Evolutionary conservation across 192 early-diverging fungal species (phyloP).

Genomic region (Endogone sp.): DNA sequence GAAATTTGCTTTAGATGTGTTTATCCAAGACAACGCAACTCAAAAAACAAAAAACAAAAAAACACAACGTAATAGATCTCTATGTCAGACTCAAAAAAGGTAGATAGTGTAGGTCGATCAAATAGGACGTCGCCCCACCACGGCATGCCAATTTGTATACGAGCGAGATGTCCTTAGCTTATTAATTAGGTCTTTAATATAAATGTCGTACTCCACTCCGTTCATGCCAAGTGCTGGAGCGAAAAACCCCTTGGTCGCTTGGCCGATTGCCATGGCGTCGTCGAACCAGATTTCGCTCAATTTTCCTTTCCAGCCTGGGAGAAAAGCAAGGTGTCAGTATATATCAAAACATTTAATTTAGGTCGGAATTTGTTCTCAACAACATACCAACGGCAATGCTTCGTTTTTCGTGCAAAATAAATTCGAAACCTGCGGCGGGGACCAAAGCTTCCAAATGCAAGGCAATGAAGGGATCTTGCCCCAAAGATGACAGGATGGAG

Average conservation of each 20-base stretch:
- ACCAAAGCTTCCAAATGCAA: background rate
- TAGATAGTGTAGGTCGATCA: too few species aligned
- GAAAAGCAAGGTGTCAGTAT: background rate
- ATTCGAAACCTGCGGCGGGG: background rate
- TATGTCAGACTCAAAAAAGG: too few species aligned
- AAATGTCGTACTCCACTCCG: background rate
- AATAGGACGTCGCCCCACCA: background rate
- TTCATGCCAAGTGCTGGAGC: background rate
- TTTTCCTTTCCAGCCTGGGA: background rate
- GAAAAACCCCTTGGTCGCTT: background rate
- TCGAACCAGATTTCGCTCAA: background rate
- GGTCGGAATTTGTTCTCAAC: too few species aligned
- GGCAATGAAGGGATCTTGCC: background rate
- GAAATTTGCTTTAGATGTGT: too few species aligned
- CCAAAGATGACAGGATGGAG: background rate
- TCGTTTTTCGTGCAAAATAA: background rate
- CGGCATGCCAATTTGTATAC: background rate
- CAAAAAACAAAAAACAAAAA: too few species aligned
- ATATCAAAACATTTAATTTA: background rate
- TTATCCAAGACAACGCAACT: too few species aligned
- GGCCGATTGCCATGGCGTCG: background rate
- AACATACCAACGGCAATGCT: background rate
- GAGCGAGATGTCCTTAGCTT: background rate
- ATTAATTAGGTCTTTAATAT: background rate
- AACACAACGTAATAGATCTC: too few species aligned